Evolutionary conservation across 257 asterid genomes (phyloP).

Genomic region (Orobanche coerulescens): DNA sequence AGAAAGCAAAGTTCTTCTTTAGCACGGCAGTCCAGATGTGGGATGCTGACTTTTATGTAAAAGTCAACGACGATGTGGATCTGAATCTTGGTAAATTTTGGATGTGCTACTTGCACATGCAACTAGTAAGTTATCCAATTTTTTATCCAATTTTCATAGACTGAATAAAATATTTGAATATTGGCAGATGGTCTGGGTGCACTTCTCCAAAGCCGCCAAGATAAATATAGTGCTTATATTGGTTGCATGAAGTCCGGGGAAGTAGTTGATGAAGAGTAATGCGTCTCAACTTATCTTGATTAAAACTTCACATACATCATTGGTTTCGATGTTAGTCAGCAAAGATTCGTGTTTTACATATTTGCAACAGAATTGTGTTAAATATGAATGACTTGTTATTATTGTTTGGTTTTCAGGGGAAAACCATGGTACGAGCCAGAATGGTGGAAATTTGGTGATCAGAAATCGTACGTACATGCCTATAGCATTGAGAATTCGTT

Average conservation of each 20-base stretch:
- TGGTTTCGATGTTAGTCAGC: neutral
- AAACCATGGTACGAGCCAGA: constrained; percentile 89
- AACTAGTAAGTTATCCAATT: neutral
- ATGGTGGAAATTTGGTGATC: constrained; percentile 99
- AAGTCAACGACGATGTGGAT: constrained; percentile 78
- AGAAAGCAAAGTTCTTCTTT: constrained; percentile 76
- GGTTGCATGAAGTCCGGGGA: constrained; percentile 99
- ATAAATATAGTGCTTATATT: constrained; percentile 67
- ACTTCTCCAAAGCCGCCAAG: constrained; percentile 67
- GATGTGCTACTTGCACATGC: neutral
- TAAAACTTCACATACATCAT: neutral
- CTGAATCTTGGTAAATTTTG: constrained; percentile 62
- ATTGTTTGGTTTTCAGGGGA: constrained; percentile 54
- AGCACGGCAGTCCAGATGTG: constrained; percentile 84
- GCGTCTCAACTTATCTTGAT: constrained; percentile 20
- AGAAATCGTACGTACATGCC: constrained; percentile 63
- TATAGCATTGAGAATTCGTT: neutral
- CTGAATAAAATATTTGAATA: neutral
- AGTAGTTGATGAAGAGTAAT: constrained; percentile 76
- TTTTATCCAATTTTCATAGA: too few species aligned
- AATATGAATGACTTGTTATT: neutral
- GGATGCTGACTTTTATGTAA: constrained; percentile 90
- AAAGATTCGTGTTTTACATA: neutral
- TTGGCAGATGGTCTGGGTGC: constrained; percentile 64
- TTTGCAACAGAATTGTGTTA: neutral